A percentile compares a stretch with the other conserved stretches of the same genome.
These are phyloP conservation scores for Rhamnella rubrinervis DNA, from an alignment of 331 rosid species.

Conservation along the genomic window DNA sequence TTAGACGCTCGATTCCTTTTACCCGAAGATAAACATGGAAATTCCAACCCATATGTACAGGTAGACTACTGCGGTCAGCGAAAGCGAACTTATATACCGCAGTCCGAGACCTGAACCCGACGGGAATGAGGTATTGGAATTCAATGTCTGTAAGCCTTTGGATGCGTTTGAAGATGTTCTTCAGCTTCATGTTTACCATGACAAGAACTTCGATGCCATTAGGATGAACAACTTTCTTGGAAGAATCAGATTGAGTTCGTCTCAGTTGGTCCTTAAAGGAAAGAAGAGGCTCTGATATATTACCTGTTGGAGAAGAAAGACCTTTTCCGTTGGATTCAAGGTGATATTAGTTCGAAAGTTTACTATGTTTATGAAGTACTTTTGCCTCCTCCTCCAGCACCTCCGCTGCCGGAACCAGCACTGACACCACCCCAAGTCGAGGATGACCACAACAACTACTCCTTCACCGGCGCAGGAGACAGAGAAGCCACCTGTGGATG, in stretches of 20 bases:
- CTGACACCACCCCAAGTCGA: slow-evolving; percentile 5
- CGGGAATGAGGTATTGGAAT: slow-evolving; percentile 70
- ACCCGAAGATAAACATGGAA: slow-evolving; percentile 74
- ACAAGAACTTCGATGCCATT: slow-evolving; percentile 53
- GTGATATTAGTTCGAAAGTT: slow-evolving; percentile 73
- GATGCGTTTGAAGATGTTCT: slow-evolving; percentile 59
- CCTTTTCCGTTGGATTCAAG: slow-evolving; percentile 52
- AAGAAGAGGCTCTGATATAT: slow-evolving; percentile 81
- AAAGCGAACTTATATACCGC: slow-evolving; percentile 39
- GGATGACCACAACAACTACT: background rate
- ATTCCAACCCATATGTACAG: slow-evolving; percentile 74
- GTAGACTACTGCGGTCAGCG: slow-evolving; percentile 78
- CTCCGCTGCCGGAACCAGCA: slow-evolving; percentile 8
- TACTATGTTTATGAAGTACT: slow-evolving; percentile 46
- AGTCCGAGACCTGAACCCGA: slow-evolving; percentile 58
- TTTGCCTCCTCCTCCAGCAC: slow-evolving; percentile 22
- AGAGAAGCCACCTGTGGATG: background rate
- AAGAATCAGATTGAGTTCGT: slow-evolving; percentile 51
- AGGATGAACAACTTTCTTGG: slow-evolving; percentile 65
- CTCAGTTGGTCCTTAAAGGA: slow-evolving; percentile 71
- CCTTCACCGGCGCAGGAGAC: background rate
- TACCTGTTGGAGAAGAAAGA: slow-evolving; percentile 57
- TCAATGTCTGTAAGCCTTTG: slow-evolving; percentile 49
- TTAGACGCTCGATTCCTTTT: slow-evolving; percentile 67
- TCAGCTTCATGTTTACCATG: slow-evolving; percentile 66